Conservation (phyloP, 192 early-diverging fungal species). For the Backusella sp. region DNA sequence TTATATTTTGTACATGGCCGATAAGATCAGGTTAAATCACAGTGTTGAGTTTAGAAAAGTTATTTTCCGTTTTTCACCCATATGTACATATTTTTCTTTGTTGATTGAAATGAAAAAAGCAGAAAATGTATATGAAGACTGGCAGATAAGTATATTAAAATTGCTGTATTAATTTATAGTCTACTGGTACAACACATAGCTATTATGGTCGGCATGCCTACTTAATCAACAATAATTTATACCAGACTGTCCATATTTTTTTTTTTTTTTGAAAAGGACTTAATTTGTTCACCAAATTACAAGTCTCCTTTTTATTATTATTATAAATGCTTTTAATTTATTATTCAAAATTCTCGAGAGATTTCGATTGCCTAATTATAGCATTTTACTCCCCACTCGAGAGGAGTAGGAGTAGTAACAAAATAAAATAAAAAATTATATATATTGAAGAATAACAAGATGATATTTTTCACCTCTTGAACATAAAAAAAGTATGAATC, state of each 20-base stretch:
- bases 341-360: background rate
- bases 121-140: background rate
- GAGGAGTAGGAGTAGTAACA: background rate
- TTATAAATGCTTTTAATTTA: background rate
- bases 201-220: background rate
- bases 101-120: background rate
- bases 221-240: background rate
- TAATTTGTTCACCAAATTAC: conserved; percentile 2
- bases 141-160: background rate
- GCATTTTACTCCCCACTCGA: background rate
- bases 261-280: background rate
- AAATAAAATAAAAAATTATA: background rate
- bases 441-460: background rate
- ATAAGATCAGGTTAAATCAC: background rate
- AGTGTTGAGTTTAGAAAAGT: background rate
- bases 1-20: background rate
- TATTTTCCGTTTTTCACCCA: background rate
- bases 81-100: background rate
- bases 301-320: background rate
- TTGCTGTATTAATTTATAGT: background rate
- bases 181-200: background rate
- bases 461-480: background rate
- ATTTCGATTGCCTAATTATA: conserved; percentile 1
- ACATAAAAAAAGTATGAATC: background rate
- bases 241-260: background rate